Conservation (phyloP, 495 filamentous ascomycete genomes). For the Neurospora sp. region DNA sequence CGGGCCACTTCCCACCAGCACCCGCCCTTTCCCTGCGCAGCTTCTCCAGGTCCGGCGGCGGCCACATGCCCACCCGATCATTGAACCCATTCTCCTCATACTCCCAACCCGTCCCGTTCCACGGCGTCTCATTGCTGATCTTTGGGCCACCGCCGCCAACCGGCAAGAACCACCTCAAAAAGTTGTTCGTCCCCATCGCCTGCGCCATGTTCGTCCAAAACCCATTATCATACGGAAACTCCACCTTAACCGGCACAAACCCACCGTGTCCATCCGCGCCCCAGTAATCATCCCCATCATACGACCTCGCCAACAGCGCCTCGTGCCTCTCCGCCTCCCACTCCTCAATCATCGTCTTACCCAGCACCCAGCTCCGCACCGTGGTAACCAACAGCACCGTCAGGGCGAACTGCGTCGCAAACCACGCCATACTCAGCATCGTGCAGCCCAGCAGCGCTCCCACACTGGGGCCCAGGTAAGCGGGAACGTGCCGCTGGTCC, state of each 20-base stretch:
- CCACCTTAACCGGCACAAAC: slow-evolving; percentile 41
- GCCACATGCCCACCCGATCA: slow-evolving; percentile 59
- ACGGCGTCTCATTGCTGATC: slow-evolving; percentile 10
- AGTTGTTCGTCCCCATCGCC: slow-evolving; percentile 78
- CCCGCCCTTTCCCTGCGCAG: slow-evolving; percentile 33
- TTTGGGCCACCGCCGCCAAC: slow-evolving; percentile 29
- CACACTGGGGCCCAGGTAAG: slow-evolving; percentile 69
- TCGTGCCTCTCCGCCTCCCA: slow-evolving; percentile 91
- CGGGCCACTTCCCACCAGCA: slow-evolving; percentile 24
- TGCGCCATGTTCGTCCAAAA: slow-evolving; percentile 81
- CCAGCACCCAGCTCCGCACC: slow-evolving; percentile 30
- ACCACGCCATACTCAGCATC: slow-evolving; percentile 49
- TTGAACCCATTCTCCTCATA: slow-evolving; percentile 88
- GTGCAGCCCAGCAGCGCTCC: slow-evolving; percentile 56
- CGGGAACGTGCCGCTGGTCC: slow-evolving; percentile 55
- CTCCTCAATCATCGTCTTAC: slow-evolving; percentile 74
- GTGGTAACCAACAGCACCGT: slow-evolving; percentile 50
- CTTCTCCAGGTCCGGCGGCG: slow-evolving; percentile 83
- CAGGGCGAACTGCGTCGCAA: slow-evolving; percentile 54
- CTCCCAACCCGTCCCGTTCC: slow-evolving; percentile 41
- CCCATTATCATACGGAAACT: slow-evolving; percentile 90
- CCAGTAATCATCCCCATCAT: slow-evolving; percentile 35
- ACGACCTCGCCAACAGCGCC: slow-evolving; percentile 54
- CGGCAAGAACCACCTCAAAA: slow-evolving; percentile 52
- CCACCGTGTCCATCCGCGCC: slow-evolving; percentile 40